Percentiles rank a stretch among this genome's conserved stretches.
Evolutionary conservation across 257 asterid genomes (phyloP).

Genomic region (Solanum medicagineum): DNA sequence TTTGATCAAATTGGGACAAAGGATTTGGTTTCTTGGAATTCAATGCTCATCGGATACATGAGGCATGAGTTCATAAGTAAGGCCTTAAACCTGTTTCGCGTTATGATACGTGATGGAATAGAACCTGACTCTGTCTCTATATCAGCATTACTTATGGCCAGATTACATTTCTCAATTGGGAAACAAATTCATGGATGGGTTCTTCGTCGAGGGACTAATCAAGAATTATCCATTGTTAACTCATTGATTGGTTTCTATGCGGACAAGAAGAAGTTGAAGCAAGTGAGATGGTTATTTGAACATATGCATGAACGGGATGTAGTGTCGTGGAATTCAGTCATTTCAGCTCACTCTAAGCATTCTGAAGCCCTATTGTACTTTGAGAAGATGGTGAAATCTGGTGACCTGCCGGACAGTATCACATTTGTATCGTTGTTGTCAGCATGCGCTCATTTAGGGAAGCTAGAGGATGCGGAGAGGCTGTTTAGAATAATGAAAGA

Average conservation of each 20-base stretch:
- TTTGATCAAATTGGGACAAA: conserved; percentile 33
- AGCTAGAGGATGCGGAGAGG: conserved; percentile 37
- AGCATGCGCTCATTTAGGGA: conserved; percentile 50
- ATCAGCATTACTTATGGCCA: conserved; percentile 36
- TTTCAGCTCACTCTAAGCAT: conserved; percentile 56
- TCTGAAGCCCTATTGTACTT: conserved; percentile 45
- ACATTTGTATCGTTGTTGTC: conserved; percentile 65
- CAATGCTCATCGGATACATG: conserved; percentile 55
- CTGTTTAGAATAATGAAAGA: conserved; percentile 33
- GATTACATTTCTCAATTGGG: conserved; percentile 14
- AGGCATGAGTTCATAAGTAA: conserved; percentile 47
- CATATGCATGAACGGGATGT: conserved; percentile 46
- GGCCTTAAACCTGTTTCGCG: conserved; percentile 10
- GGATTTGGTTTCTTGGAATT: conserved; percentile 72
- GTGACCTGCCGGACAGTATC: conserved; percentile 32
- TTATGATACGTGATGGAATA: conserved; percentile 32
- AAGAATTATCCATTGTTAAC: conserved; percentile 41
- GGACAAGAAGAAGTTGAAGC: conserved; percentile 5
- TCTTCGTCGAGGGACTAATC: conserved; percentile 39
- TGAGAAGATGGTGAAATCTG: conserved; percentile 23
- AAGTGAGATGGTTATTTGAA: conserved; percentile 43
- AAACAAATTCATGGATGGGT: conserved; percentile 66
- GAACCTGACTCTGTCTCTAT: conserved; percentile 57
- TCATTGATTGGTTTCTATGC: conserved; percentile 60
- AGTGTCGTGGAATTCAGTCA: conserved; percentile 79